These are phyloP conservation scores for Linnemannia hyalina DNA, from an alignment of 192 early-diverging fungal genomes.

Conservation along the genomic window DNA sequence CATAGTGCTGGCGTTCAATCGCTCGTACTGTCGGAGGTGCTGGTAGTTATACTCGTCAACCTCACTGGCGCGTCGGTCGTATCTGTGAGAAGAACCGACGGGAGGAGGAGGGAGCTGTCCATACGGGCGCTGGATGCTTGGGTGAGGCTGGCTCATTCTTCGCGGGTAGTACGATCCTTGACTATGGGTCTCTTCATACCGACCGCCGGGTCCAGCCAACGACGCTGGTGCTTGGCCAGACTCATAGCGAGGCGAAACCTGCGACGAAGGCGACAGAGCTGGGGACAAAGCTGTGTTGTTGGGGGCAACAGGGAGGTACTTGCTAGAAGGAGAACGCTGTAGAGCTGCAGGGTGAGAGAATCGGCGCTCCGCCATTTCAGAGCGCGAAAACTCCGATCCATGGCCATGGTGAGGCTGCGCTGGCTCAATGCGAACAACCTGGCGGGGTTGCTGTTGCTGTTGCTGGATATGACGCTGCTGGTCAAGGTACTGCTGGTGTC, in stretches of 20 bases:
- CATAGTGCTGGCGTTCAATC: constrained; percentile 10
- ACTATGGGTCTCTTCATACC: constrained; percentile 13
- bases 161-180: constrained; percentile 24
- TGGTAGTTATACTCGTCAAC: constrained; percentile 18
- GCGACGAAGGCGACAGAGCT: constrained; percentile 13
- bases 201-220: constrained; percentile 4
- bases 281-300: constrained; percentile 10
- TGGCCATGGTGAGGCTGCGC: constrained; percentile 11
- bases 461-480: constrained; percentile 32
- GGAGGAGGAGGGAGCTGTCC: constrained; percentile 23
- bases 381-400: neutral
- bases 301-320: neutral
- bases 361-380: constrained; percentile 21
- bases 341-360: constrained; percentile 30
- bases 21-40: constrained; percentile 31
- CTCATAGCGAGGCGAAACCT: constrained; percentile 23
- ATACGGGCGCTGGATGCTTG: constrained; percentile 6
- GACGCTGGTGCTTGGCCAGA: neutral
- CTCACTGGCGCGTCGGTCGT: constrained; percentile 30
- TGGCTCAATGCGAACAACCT: constrained; percentile 28
- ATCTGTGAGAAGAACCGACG: constrained; percentile 6
- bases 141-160: constrained; percentile 46
- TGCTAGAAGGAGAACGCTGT: constrained; percentile 16
- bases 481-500: constrained; percentile 47
- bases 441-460: constrained; percentile 18